Conservation (phyloP, 345 rosid species). For the Aquilaria yunnanensis region DNA sequence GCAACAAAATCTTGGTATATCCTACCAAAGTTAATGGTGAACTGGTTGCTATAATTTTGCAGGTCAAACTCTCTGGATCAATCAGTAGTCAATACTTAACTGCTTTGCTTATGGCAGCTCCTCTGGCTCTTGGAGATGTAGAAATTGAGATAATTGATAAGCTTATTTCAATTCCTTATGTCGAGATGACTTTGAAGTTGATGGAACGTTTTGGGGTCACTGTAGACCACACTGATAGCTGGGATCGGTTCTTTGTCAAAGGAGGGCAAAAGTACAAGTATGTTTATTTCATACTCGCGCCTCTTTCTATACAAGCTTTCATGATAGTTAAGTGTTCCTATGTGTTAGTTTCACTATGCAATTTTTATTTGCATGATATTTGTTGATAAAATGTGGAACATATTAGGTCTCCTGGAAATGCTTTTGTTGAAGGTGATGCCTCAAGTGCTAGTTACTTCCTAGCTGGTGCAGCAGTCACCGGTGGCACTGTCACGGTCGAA, state of each 20-base stretch:
- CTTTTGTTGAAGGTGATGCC: conserved; percentile 97
- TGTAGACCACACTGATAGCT: conserved; percentile 63
- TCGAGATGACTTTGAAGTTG: conserved; percentile 94
- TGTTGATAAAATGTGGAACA: conserved; percentile 13
- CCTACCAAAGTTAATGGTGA: no score
- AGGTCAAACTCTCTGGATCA: conserved; percentile 95
- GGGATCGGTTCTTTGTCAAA: conserved; percentile 79
- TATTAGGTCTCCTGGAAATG: conserved; percentile 83
- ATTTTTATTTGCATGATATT: background rate
- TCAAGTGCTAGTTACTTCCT: conserved; percentile 99
- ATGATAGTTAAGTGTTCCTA: no score
- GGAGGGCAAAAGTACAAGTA: conserved; percentile 96
- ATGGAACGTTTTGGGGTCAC: conserved; percentile 86
- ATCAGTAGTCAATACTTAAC: conserved; percentile 97
- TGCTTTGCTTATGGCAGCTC: conserved; percentile 96
- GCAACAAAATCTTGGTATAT: no score
- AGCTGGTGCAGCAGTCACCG: conserved; percentile 95
- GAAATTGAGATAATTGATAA: conserved; percentile 91
- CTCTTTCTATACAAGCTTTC: no score
- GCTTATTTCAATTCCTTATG: conserved; percentile 86
- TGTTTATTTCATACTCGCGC: conserved; percentile 9
- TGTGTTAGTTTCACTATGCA: background rate
- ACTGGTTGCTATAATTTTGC: conserved; percentile 17
- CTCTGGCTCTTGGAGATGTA: conserved; percentile 84
- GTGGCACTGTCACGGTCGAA: conserved; percentile 90